Conservation (phyloP, 1,284 basidiomycete species). For the Anthracocystis setariae region DNA sequence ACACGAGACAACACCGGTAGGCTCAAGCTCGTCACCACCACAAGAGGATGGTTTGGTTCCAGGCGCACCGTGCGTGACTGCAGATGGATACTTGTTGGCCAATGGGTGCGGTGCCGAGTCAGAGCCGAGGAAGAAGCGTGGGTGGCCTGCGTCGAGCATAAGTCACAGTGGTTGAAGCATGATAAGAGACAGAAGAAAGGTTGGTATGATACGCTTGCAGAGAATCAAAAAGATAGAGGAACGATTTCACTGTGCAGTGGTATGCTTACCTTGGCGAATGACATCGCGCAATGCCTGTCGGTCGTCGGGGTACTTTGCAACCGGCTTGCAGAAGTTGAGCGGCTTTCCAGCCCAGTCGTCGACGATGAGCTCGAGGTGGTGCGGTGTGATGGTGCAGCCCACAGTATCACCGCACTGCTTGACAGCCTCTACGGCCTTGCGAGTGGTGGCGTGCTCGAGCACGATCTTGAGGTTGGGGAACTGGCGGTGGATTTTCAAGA, state of each 20-base stretch:
- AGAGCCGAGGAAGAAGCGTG: constrained; percentile 96
- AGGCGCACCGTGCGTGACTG: constrained; percentile 52
- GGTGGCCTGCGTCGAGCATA: constrained; percentile 74
- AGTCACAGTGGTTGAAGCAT: not conserved
- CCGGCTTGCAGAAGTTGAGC: constrained; percentile 97
- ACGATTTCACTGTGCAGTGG: constrained; percentile 16
- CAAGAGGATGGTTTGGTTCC: constrained; percentile 32
- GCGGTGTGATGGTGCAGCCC: constrained; percentile 95
- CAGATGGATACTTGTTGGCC: constrained; percentile 77
- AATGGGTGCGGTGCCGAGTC: constrained; percentile 95
- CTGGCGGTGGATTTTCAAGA: constrained; percentile 80
- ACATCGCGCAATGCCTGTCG: constrained; percentile 84
- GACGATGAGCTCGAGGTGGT: constrained; percentile 92
- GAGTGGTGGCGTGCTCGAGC: constrained; percentile 97
- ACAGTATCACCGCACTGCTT: constrained; percentile 75
- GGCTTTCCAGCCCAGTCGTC: constrained; percentile 98
- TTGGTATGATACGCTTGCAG: too few species aligned
- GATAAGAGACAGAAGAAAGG: not conserved
- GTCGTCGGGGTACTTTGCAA: constrained; percentile 95
- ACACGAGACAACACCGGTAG: constrained; percentile 52
- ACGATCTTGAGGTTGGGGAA: constrained; percentile 97
- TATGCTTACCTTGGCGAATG: constrained; percentile 70
- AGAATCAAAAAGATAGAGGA: not conserved
- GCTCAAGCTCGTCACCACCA: constrained; percentile 38
- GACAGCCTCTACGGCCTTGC: constrained; percentile 85